Evolutionary conservation across 2,329 filamentous ascomycete species (phyloP).

Genomic region (Chrysosporium queenslandicum): DNA sequence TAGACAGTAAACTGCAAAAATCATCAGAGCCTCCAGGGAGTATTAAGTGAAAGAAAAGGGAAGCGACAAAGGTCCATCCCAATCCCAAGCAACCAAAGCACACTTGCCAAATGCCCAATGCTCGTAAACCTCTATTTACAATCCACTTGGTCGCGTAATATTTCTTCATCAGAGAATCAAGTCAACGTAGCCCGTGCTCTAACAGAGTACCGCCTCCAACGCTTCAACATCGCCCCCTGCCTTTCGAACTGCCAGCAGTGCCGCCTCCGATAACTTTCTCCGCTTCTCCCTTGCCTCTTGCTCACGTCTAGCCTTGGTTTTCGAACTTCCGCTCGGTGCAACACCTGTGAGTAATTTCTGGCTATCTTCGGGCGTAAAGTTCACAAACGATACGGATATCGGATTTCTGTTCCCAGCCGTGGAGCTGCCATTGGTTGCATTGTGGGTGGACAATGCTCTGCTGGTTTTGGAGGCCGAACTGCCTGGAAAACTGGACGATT

Average conservation of each 20-base stretch:
- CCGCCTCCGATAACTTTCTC: constrained; percentile 36
- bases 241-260: constrained; percentile 35
- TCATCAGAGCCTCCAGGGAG: neutral
- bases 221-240: constrained; percentile 40
- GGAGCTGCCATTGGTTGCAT: neutral
- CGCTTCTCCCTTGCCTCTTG: constrained; percentile 74
- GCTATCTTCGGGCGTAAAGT: constrained; percentile 76
- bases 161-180: constrained; percentile 17
- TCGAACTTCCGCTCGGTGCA: constrained; percentile 78
- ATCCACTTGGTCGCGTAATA: constrained; percentile 12
- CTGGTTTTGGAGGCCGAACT: constrained; percentile 23
- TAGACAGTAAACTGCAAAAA: neutral
- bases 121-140: constrained; percentile 5
- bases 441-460: constrained; percentile 16
- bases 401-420: constrained; percentile 10
- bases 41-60: neutral
- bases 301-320: constrained; percentile 88
- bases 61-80: neutral
- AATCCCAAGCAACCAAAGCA: neutral
- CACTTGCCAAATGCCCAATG: neutral
- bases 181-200: constrained; percentile 14
- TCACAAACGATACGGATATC: constrained; percentile 57
- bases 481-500: constrained; percentile 27
- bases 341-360: constrained; percentile 75
- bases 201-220: constrained; percentile 34